Evolutionary conservation across 1,284 basidiomycete species (phyloP).

Genomic region (Puccinia triticina): DNA sequence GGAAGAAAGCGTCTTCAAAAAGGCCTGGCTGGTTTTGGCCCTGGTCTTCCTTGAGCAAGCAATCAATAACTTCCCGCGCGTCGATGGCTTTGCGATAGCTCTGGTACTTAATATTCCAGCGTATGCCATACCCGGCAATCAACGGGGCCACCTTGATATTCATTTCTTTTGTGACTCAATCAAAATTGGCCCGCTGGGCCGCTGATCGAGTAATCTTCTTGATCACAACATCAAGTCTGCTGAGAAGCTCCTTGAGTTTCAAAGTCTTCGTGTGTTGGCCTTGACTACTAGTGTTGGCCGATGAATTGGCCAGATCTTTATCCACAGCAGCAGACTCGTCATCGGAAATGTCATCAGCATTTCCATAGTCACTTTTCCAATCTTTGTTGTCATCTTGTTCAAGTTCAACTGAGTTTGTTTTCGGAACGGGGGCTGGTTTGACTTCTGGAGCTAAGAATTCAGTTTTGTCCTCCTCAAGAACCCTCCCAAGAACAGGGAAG

Average conservation of each 20-base stretch:
- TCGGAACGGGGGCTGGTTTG: not conserved
- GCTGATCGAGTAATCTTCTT: constrained; percentile 1
- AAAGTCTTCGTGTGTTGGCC: not conserved
- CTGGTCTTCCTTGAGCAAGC: not conserved
- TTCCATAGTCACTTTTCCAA: constrained; percentile 8
- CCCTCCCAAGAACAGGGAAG: too few relatives aligned
- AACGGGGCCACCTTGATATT: not conserved
- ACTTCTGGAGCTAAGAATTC: not conserved
- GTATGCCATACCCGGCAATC: not conserved
- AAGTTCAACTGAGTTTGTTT: not conserved
- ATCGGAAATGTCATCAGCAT: not conserved
- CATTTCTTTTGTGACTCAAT: too few relatives aligned
- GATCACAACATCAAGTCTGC: not conserved
- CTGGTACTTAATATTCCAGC: not conserved
- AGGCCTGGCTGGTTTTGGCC: not conserved
- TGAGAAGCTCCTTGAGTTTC: not conserved
- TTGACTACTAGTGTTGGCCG: too few relatives aligned
- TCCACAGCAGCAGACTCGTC: not conserved
- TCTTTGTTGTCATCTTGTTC: not conserved
- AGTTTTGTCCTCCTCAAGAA: constrained; percentile 3
- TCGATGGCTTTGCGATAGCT: not conserved
- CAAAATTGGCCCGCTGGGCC: too few relatives aligned
- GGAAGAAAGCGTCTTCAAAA: not conserved
- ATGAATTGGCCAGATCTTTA: not conserved
- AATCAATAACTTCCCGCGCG: too few relatives aligned